These are phyloP conservation scores for Monascus ruber DNA, from an alignment of 2,329 filamentous ascomycete genomes.

Conservation along the genomic window DNA sequence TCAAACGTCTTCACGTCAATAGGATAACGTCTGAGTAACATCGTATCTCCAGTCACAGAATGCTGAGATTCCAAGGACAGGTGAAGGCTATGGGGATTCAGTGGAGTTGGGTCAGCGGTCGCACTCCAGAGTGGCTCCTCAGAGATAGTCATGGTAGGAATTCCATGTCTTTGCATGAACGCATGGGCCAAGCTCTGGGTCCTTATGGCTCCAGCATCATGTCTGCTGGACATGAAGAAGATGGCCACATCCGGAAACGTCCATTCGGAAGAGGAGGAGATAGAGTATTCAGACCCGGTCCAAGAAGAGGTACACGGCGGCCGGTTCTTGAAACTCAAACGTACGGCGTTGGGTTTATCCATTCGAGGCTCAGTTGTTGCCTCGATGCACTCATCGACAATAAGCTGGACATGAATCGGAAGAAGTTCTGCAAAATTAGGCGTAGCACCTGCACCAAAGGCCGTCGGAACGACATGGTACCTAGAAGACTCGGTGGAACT, in stretches of 20 bases:
- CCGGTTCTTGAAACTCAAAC: constrained; percentile 28
- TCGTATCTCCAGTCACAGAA: constrained; percentile 19
- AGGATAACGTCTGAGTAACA: constrained; percentile 28
- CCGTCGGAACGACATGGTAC: constrained; percentile 38
- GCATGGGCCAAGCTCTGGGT: constrained; percentile 23
- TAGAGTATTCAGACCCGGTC: constrained; percentile 24
- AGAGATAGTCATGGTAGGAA: constrained; percentile 35
- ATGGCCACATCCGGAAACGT: constrained; percentile 36
- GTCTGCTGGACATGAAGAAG: constrained; percentile 29
- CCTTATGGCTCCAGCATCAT: constrained; percentile 15
- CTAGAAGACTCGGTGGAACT: constrained; percentile 31
- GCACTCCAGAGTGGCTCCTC: constrained; percentile 32
- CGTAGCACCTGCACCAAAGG: constrained; percentile 33
- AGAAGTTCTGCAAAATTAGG: constrained; percentile 39
- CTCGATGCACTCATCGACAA: constrained; percentile 36
- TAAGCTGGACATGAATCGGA: constrained; percentile 35
- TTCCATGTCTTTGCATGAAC: constrained; percentile 33
- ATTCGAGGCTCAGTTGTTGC: constrained; percentile 17
- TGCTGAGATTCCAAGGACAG: constrained; percentile 32
- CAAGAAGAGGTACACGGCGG: constrained; percentile 26
- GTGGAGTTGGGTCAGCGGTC: constrained; percentile 19
- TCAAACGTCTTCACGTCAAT: constrained; percentile 38
- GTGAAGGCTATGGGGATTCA: constrained; percentile 32
- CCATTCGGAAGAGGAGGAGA: constrained; percentile 32
- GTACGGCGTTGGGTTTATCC: constrained; percentile 20